phyloP scores from a whole-genome alignment of 371 early-diverging fungal species.

The Chytridium lagenaria region DNA sequence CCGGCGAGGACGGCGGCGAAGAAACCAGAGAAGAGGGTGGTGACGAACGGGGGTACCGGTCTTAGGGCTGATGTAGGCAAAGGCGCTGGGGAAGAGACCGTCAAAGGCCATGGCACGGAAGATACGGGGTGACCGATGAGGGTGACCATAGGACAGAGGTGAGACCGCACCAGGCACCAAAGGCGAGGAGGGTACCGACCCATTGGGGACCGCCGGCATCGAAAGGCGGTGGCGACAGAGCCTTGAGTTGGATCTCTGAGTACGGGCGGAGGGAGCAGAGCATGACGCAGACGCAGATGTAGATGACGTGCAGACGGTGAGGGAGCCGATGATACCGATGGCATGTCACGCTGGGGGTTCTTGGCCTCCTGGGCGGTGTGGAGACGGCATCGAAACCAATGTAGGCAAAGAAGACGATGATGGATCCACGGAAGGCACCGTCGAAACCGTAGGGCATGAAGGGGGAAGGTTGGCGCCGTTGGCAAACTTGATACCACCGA shows the following conservation, averaged over 20 bases:
- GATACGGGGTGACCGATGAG: constrained; percentile 85
- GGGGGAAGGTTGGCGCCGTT: constrained; percentile 74
- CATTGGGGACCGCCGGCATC: constrained; percentile 63
- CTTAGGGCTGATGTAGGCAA: constrained; percentile 29
- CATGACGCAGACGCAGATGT: constrained; percentile 52
- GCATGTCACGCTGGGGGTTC: constrained; percentile 82
- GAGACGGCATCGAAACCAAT: constrained; percentile 84
- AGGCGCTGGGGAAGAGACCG: constrained; percentile 71
- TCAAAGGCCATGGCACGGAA: constrained; percentile 85
- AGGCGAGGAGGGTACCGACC: constrained; percentile 71
- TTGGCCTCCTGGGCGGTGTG: constrained; percentile 85
- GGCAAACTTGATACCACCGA: constrained; percentile 67
- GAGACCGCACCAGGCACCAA: constrained; percentile 80
- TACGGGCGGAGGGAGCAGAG: constrained; percentile 78
- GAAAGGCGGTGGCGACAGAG: constrained; percentile 72
- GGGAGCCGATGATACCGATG: constrained; percentile 82
- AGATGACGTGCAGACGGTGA: constrained; percentile 74
- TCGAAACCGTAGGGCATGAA: constrained; percentile 68
- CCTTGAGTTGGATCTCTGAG: constrained; percentile 49
- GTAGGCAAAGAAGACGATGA: constrained; percentile 81
- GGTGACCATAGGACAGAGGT: constrained; percentile 75
- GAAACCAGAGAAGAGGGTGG: constrained; percentile 60
- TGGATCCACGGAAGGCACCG: constrained; percentile 57
- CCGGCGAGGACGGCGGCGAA: constrained; percentile 65
- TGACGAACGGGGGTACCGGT: constrained; percentile 5